Evolutionary conservation across 1,284 basidiomycete genomes (phyloP).

Genomic region (Rhodofomes roseus): DNA sequence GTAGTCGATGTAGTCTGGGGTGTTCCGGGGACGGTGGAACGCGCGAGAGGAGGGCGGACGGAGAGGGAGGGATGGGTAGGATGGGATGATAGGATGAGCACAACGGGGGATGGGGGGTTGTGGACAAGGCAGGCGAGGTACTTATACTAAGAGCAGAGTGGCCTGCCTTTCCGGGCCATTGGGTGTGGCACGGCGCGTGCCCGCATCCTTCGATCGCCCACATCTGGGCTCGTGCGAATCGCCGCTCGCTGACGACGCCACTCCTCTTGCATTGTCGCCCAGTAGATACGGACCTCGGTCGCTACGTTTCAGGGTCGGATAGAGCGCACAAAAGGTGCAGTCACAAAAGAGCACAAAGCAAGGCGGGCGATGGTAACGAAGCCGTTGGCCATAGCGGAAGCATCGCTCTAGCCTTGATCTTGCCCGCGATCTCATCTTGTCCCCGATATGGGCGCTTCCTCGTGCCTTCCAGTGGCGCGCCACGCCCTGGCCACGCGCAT

Average conservation of each 20-base stretch:
- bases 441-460: background rate
- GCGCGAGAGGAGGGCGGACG: background rate
- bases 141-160: background rate
- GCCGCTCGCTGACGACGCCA: background rate
- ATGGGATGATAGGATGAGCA: background rate
- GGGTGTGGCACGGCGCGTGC: slow-evolving; percentile 1
- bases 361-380: background rate
- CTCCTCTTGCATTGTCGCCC: background rate
- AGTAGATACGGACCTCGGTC: background rate
- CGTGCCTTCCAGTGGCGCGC: background rate
- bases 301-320: background rate
- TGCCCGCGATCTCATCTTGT: background rate
- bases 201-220: background rate
- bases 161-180: background rate
- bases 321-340: background rate
- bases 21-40: too few species aligned
- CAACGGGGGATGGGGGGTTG: background rate
- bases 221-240: slow-evolving; percentile 1
- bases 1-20: background rate
- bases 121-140: background rate
- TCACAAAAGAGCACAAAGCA: background rate
- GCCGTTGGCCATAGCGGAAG: background rate
- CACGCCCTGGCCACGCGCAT: background rate
- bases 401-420: background rate
- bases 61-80: background rate